Percentiles rank a stretch among this genome's conserved stretches.
Conservation (phyloP, 352 stramenopile species). For the Phytophthora sojae region DNA sequence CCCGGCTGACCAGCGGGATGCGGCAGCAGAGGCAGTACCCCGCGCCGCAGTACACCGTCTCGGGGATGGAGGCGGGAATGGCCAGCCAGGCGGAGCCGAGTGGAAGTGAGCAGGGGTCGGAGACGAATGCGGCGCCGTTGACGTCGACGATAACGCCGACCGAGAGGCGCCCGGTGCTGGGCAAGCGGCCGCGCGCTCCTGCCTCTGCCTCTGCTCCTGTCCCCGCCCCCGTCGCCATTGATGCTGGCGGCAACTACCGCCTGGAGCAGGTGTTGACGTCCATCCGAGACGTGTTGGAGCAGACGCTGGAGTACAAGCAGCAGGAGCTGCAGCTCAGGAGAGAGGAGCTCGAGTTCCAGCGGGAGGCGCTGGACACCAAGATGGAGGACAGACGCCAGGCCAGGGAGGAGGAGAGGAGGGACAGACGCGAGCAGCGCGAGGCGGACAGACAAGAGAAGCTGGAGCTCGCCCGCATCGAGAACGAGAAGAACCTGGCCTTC, state of each 20-base stretch:
- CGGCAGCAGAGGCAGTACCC: background rate
- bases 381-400: constrained; percentile 34
- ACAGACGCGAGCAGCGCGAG: constrained; percentile 35
- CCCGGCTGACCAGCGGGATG: constrained; percentile 2
- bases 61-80: constrained; percentile 1
- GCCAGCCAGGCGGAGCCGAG: background rate
- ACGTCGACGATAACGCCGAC: background rate
- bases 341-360: constrained; percentile 37
- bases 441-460: constrained; percentile 26
- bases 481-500: constrained; percentile 45
- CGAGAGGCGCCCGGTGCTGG: constrained; percentile 22
- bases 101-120: constrained; percentile 1
- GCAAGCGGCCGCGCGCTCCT: constrained; percentile 21
- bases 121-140: background rate
- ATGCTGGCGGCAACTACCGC: background rate
- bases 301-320: constrained; percentile 22
- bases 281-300: constrained; percentile 26
- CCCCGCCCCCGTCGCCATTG: too few relatives aligned
- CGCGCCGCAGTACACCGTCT: background rate
- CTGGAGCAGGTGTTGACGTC: constrained; percentile 26
- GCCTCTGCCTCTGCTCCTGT: too few relatives aligned
- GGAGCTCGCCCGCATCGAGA: constrained; percentile 41
- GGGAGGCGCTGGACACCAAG: constrained; percentile 35
- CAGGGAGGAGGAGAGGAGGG: constrained; percentile 30
- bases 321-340: constrained; percentile 35